These are phyloP conservation scores for Cerioporus squamosus DNA, from an alignment of 1,284 basidiomycete genomes.

Conservation along the genomic window DNA sequence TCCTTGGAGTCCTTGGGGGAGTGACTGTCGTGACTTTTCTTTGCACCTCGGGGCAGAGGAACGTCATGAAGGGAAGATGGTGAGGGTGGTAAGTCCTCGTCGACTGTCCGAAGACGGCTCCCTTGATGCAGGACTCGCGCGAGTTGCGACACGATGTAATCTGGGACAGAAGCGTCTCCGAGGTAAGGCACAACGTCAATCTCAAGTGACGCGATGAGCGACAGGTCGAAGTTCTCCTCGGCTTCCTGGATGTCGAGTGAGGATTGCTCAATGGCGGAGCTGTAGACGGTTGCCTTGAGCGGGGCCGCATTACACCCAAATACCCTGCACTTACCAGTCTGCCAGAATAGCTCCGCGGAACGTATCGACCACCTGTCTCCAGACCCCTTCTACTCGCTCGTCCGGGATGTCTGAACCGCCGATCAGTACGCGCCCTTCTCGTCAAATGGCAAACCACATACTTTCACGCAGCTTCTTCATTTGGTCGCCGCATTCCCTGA, in stretches of 20 bases:
- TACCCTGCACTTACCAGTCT: conserved; percentile 66
- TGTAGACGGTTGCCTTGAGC: conserved; percentile 28
- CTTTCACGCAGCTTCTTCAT: conserved; percentile 53
- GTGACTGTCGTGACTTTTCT: neutral
- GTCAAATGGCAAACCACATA: conserved; percentile 30
- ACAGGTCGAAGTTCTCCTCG: conserved; percentile 90
- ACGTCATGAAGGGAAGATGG: conserved; percentile 26
- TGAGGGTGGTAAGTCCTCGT: conserved; percentile 30
- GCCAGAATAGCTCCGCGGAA: conserved; percentile 84
- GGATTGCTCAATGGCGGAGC: conserved; percentile 57
- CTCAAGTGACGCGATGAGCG: conserved; percentile 80
- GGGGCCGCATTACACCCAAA: neutral
- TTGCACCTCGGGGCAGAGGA: neutral
- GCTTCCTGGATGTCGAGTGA: conserved; percentile 68
- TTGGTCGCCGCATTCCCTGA: conserved; percentile 63
- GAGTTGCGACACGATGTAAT: conserved; percentile 71
- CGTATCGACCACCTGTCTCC: conserved; percentile 85
- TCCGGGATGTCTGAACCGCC: conserved; percentile 53
- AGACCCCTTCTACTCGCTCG: conserved; percentile 76
- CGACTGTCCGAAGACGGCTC: conserved; percentile 66
- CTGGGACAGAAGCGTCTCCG: conserved; percentile 72
- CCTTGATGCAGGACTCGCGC: conserved; percentile 78
- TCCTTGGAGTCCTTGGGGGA: conserved; percentile 37
- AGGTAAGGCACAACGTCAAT: conserved; percentile 80
- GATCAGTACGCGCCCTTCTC: neutral